A percentile compares a stretch with the other conserved stretches of the same genome.
These are phyloP conservation scores for Mesembryanthemum crystallinum DNA, from an alignment of 148 eudicot species.

Conservation along the genomic window DNA sequence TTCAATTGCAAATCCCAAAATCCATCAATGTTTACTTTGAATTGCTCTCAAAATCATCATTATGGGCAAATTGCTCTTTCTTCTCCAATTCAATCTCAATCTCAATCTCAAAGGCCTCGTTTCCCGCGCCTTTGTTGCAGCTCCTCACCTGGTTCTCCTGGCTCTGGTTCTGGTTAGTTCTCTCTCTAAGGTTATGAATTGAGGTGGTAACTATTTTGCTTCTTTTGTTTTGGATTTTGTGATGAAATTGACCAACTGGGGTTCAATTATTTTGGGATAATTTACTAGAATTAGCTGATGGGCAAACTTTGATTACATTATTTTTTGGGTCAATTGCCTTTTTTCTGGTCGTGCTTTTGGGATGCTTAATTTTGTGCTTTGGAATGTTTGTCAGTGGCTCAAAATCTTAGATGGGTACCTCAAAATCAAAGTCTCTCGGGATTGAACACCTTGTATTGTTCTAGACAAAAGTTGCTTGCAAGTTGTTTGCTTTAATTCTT, in stretches of 20 bases:
- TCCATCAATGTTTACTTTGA: background rate
- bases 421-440: background rate
- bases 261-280: background rate
- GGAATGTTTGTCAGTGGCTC: background rate
- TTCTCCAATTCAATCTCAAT: conserved; percentile 1
- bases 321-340: too few species aligned
- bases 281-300: background rate
- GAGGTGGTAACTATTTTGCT: background rate
- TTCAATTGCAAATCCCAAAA: conserved; percentile 11
- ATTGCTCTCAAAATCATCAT: conserved; percentile 14
- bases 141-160: conserved; percentile 22
- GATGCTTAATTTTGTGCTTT: background rate
- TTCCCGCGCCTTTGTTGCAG: conserved; percentile 10
- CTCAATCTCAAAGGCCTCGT: conserved; percentile 6
- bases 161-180: conserved; percentile 28
- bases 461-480: conserved; percentile 6
- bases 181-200: background rate
- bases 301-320: too few species aligned
- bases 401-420: background rate
- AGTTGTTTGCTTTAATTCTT: background rate
- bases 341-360: background rate
- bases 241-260: background rate
- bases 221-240: background rate
- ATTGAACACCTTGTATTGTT: background rate
- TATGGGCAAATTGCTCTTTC: conserved; percentile 21